Evolutionary conservation across 129 eudicot genomes (phyloP).

Genomic region (Escallonia rubra): DNA sequence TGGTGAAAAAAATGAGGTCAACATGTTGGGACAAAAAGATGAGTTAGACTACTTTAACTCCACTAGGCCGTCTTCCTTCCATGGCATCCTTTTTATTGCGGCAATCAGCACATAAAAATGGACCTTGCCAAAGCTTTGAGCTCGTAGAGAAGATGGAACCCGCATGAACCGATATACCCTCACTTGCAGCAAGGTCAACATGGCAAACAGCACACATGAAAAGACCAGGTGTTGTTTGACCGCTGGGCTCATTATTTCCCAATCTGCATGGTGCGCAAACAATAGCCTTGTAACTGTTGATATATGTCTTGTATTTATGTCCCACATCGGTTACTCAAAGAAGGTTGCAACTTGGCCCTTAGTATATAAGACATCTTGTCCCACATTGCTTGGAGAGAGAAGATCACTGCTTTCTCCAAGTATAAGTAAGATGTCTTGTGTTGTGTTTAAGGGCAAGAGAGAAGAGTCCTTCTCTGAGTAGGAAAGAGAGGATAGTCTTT

Average conservation of each 20-base stretch:
- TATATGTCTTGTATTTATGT: too few relatives aligned
- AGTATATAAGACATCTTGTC: too few relatives aligned
- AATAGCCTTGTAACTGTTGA: not conserved
- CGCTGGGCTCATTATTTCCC: conserved; percentile 48
- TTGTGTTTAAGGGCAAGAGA: too few relatives aligned
- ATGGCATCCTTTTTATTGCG: conserved; percentile 87
- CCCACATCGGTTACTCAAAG: too few relatives aligned
- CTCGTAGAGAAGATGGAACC: conserved; percentile 82
- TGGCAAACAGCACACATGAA: conserved; percentile 86
- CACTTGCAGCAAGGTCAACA: conserved; percentile 63
- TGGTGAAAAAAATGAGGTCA: conserved; percentile 3
- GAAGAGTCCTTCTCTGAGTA: too few relatives aligned
- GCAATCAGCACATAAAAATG: conserved; percentile 74
- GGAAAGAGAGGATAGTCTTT: too few relatives aligned
- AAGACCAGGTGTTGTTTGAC: conserved; percentile 41
- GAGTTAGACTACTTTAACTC: conserved; percentile 43
- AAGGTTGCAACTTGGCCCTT: too few relatives aligned
- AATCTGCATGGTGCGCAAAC: conserved; percentile 39
- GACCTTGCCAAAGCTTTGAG: conserved; percentile 94
- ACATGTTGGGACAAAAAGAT: conserved; percentile 3
- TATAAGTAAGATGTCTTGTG: too few relatives aligned
- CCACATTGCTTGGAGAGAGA: too few relatives aligned
- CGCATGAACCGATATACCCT: conserved; percentile 88
- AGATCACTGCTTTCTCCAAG: too few relatives aligned
- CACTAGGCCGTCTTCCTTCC: conserved; percentile 93